Base-by-base conservation (phyloP, 2,329 filamentous ascomycete species). In the Penicillium sp. region DNA sequence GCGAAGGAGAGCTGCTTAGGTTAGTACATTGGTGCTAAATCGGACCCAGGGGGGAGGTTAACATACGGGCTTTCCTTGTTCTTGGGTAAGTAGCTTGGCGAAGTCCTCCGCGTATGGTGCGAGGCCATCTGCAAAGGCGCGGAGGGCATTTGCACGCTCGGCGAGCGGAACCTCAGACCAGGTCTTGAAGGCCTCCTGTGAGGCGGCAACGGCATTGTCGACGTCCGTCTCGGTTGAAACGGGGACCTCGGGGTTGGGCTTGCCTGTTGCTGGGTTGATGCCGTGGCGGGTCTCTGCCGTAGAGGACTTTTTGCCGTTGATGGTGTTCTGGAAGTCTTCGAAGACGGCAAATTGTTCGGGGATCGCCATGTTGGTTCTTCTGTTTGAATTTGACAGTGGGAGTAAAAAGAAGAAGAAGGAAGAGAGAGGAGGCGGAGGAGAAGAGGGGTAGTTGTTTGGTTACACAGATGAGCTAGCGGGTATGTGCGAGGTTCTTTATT, bases 211-310 rank as follows among this genome's bases (percentile, higher is more conserved):
- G 13, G 84, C 83, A 41, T 74, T 75, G 63, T 87, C 79, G 54
- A 86, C 74, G 66, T 87, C 84, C 44, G 79, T 69, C 44, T 75
- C 74, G 3, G 79, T 82, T 3, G 78, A 78, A 41, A 86, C 73
- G 0, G 84, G 84, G 1, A 86, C 84, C n/a, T 81, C 79, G 23
- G 82, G 80, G 55, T 84, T 82, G 29, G 81, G 74, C 65, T 83
- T 73, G 23, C 78, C 74, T 5, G 81, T 85, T 3, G 84, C 74
- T 1, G 84, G 84, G 71, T 86, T 85, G 67, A 85, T 75, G 47
- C 80, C 78, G 68, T 81, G 79, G 58, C 82, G 80, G 13, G 79
- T 84, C 59, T 78, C 71, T 30, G 75, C 66, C 1, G 81, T 83
- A n/a, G 77, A 71, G 26, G 76, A 75, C 62, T 81, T 71, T 72